Evolutionary conservation across 768 basidiomycete species (phyloP).

Genomic region (Mycena haematopus): DNA sequence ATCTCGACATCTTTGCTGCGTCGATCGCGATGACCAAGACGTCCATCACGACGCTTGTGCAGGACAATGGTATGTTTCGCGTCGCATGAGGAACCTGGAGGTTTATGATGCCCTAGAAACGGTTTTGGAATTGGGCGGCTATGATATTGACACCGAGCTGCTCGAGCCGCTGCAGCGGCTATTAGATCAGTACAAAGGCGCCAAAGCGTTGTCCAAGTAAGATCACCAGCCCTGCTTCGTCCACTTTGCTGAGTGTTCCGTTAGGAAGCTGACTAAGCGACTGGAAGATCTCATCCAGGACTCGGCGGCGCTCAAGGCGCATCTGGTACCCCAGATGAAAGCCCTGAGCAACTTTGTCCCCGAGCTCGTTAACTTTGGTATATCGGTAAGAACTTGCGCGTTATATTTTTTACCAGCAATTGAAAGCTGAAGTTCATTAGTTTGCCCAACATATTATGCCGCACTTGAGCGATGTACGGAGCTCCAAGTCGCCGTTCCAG

Average conservation of each 20-base stretch:
- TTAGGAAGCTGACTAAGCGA: conserved; percentile 86
- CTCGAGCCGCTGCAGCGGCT: conserved; percentile 84
- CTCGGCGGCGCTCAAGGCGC: conserved; percentile 72
- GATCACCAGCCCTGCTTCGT: conserved; percentile 32
- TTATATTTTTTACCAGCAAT: not conserved
- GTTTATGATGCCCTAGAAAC: conserved; percentile 56
- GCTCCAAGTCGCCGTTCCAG: conserved; percentile 80
- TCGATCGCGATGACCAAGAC: conserved; percentile 92
- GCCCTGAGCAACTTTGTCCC: conserved; percentile 73
- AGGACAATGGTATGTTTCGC: conserved; percentile 71
- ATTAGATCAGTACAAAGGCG: conserved; percentile 80
- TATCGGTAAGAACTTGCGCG: conserved; percentile 61
- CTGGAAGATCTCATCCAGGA: conserved; percentile 81
- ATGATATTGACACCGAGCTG: conserved; percentile 76
- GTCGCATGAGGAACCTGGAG: not conserved
- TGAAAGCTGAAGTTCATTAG: conserved; percentile 44
- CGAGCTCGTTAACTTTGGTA: conserved; percentile 89
- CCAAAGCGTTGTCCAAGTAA: conserved; percentile 81
- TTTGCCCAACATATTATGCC: conserved; percentile 90
- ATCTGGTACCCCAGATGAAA: conserved; percentile 76
- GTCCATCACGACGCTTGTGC: conserved; percentile 70
- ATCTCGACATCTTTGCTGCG: conserved; percentile 93
- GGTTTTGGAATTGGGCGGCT: conserved; percentile 72
- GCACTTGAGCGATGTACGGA: conserved; percentile 82
- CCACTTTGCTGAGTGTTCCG: not conserved